These are phyloP conservation scores for Mycotypha africana DNA, from an alignment of 371 early-diverging fungal genomes.

Conservation along the genomic window DNA sequence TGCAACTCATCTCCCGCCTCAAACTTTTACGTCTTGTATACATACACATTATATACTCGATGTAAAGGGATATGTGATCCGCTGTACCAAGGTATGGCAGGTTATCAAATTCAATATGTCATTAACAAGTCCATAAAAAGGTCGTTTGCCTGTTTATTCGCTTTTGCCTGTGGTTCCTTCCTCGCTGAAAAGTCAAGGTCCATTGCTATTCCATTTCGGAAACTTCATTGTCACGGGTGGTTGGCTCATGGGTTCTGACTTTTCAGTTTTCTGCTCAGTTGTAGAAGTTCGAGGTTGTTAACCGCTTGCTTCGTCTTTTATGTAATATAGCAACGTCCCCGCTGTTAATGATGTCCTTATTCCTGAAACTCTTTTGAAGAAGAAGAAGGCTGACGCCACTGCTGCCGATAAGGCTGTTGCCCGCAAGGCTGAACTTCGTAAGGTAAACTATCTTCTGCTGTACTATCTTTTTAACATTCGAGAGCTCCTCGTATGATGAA, in stretches of 20 bases:
- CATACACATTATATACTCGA: not conserved
- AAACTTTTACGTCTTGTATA: not conserved
- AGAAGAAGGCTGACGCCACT: slow-evolving; percentile 84
- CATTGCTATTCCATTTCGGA: too few species aligned
- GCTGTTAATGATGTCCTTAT: slow-evolving; percentile 67
- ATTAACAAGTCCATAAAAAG: not conserved
- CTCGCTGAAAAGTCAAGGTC: too few species aligned
- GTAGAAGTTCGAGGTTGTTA: too few species aligned
- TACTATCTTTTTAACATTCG: not conserved
- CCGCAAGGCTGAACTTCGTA: too few species aligned
- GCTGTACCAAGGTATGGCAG: not conserved
- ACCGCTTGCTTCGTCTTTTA: too few species aligned
- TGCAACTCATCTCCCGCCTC: not conserved
- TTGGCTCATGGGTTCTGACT: too few species aligned
- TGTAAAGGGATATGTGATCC: not conserved
- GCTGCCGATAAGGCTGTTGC: slow-evolving; percentile 52
- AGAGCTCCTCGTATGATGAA: slow-evolving; percentile 10
- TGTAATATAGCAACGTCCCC: slow-evolving; percentile 46
- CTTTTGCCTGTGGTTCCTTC: not conserved
- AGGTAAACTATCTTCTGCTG: too few species aligned
- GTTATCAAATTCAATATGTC: not conserved
- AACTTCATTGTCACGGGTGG: too few species aligned
- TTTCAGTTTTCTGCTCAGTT: not conserved
- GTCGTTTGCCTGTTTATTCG: not conserved
- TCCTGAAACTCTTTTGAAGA: slow-evolving; percentile 97